Base-by-base conservation (phyloP, 257 asterid species). In the Henckelia pumila region DNA sequence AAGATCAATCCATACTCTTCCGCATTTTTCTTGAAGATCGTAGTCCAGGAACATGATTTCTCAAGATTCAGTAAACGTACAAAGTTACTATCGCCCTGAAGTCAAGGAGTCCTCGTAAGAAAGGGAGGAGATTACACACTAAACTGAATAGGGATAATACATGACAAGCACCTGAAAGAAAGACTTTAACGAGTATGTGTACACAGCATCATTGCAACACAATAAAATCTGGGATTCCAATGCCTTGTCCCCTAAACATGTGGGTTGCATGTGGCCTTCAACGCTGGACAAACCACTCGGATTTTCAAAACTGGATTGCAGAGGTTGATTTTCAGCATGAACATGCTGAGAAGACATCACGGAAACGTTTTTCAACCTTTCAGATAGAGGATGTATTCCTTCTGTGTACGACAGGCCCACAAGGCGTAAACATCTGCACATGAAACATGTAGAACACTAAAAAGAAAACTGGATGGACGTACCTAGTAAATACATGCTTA, bases 31-130 rank as follows among this genome's bases (percentile, higher is more conserved):
- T 79, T 83, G 79, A 83, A 74, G 72, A 88, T 71, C 57, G 95
- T n/a, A 66, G 89, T 80, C 97, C 99, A 88, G 55, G 84, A 77
- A 84, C 96, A 88, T 4, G 86, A 93, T 80, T 88, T 84, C 72
- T 63, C 84, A 60, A 91, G 96, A 73, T 87, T 74, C 67, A 85
- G 74, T 77, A 87, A 78, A 33, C 37, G 79, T 67, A 76, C 64
- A 62, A 67, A 76, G 35, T 78, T 73, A 70, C 59, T 35, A 32
- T 71, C 75, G 55, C 96, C 99, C 99, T 94, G 68, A 35, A 63
- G 63, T 63, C 44, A 66, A 72, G 61, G 65, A 71, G 63, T 73
- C 62, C 69, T 71, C 68, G 59, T 62, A 40, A 82, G 77, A 55
- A 49, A 71, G 64, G 59, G 61, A 67, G 79, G 63, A 68, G 50